A percentile compares a stretch with the other conserved stretches of the same genome.
phyloP scores from a whole-genome alignment of 768 basidiomycete species.

The Pisolithus marmoratus region DNA sequence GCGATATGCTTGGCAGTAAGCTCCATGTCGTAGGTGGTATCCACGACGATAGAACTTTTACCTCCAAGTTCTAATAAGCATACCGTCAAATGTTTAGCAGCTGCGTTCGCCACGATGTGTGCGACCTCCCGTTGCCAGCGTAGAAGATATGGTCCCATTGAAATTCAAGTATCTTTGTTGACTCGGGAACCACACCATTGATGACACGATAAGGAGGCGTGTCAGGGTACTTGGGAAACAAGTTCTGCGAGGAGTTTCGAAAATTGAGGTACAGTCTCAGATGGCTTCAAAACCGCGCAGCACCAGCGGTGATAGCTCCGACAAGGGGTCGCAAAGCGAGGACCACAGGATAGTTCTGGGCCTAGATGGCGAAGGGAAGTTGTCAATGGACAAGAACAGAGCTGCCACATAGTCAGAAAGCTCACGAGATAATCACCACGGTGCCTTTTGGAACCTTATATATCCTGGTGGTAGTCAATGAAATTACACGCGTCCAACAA shows the following conservation, averaged over 20 bases:
- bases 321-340: slow-evolving; percentile 51
- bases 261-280: slow-evolving; percentile 47
- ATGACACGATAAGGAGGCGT: slow-evolving; percentile 46
- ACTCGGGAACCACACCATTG: slow-evolving; percentile 40
- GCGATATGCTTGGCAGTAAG: slow-evolving; percentile 57
- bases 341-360: slow-evolving; percentile 67
- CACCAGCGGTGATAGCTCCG: slow-evolving; percentile 77
- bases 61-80: slow-evolving; percentile 29
- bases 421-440: slow-evolving; percentile 56
- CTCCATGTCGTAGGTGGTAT: slow-evolving; percentile 35
- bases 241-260: slow-evolving; percentile 48
- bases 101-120: slow-evolving; percentile 19
- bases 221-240: slow-evolving; percentile 53
- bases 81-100: slow-evolving; percentile 30
- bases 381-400: neutral
- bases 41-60: slow-evolving; percentile 44
- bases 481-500: neutral
- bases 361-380: slow-evolving; percentile 23
- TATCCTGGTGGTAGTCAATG: slow-evolving; percentile 20
- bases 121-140: slow-evolving; percentile 29
- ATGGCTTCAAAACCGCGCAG: slow-evolving; percentile 60
- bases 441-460: slow-evolving; percentile 57
- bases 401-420: neutral
- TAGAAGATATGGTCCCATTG: slow-evolving; percentile 35
- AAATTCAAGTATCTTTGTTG: slow-evolving; percentile 25